Conservation (phyloP, 1,139 yeast species). For the Yamadazyma trypodendri region DNA sequence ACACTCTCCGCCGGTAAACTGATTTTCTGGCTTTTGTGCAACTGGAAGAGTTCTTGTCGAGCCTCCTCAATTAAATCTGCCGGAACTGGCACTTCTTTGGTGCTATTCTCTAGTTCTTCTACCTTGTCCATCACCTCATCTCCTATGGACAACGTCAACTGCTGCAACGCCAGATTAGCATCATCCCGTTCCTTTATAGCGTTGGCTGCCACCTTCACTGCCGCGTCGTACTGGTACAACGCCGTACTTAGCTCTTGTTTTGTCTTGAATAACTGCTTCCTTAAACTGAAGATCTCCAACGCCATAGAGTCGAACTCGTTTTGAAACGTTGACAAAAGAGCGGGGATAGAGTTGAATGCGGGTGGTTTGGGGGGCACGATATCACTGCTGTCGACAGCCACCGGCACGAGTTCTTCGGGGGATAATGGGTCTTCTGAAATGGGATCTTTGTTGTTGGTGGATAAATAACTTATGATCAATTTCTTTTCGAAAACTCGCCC, state of each 20-base stretch:
- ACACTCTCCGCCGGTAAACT: constrained; percentile 21
- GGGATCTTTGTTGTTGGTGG: constrained; percentile 74
- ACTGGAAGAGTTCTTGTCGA: constrained; percentile 35
- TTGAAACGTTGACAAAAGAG: constrained; percentile 71
- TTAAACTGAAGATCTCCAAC: constrained; percentile 71
- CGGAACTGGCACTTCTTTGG: constrained; percentile 15
- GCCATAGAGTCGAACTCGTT: constrained; percentile 90
- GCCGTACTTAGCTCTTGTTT: constrained; percentile 75
- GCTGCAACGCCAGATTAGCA: constrained; percentile 56
- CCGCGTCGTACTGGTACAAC: constrained; percentile 85
- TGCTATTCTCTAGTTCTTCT: constrained; percentile 4
- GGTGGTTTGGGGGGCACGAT: constrained; percentile 50
- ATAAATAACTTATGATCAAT: constrained; percentile 60
- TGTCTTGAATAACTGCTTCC: constrained; percentile 67
- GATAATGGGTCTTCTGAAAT: constrained; percentile 60
- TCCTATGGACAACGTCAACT: constrained; percentile 35
- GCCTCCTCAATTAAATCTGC: constrained; percentile 30
- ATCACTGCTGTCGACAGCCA: constrained; percentile 26
- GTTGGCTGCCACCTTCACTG: constrained; percentile 78
- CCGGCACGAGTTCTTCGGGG: constrained; percentile 56
- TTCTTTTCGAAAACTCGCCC: constrained; percentile 69
- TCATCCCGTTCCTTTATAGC: constrained; percentile 76
- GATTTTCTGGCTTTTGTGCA: constrained; percentile 44
- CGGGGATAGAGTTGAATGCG: constrained; percentile 69
- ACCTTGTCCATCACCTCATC: constrained; percentile 6